These are phyloP conservation scores for Chrysoporthe austroafricana DNA, from an alignment of 2,329 filamentous ascomycete genomes.

Conservation along the genomic window DNA sequence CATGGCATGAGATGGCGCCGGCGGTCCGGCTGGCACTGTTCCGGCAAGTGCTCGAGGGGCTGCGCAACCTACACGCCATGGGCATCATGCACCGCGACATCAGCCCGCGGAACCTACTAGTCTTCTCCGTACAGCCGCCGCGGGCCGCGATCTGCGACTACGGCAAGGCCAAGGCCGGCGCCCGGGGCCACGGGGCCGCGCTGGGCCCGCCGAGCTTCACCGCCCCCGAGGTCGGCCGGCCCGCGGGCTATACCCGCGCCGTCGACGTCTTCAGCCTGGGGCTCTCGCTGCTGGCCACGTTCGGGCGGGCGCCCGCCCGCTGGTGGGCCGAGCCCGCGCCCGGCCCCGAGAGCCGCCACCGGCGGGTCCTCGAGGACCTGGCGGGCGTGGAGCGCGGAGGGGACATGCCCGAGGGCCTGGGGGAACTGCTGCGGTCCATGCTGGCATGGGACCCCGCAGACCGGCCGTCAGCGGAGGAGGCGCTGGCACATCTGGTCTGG, in stretches of 20 bases:
- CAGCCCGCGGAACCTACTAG: conserved; percentile 28
- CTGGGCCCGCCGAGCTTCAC: conserved; percentile 1
- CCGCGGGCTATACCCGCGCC: not conserved
- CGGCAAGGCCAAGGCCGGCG: conserved; percentile 11
- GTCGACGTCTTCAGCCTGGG: conserved; percentile 16
- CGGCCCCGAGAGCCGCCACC: not conserved
- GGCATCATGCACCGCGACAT: conserved; percentile 31
- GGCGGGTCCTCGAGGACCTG: conserved; percentile 1
- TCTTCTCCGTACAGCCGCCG: conserved; percentile 15
- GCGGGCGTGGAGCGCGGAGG: not conserved
- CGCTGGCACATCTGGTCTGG: not conserved
- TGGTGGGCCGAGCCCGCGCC: not conserved
- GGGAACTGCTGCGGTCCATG: conserved; percentile 6
- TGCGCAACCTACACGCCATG: conserved; percentile 22
- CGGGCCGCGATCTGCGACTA: conserved; percentile 28
- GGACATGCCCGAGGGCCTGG: not conserved
- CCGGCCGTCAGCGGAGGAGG: conserved; percentile 6
- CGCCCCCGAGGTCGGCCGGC: not conserved
- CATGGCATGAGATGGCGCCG: conserved; percentile 12
- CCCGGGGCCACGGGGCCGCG: not conserved
- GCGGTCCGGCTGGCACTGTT: conserved; percentile 23
- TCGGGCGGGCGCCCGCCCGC: not conserved
- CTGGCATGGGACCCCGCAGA: conserved; percentile 9
- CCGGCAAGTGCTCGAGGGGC: conserved; percentile 25
- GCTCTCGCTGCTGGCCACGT: conserved; percentile 11